phyloP scores from a whole-genome alignment of 495 filamentous ascomycete species.

The Aspergillus bridgeri region DNA sequence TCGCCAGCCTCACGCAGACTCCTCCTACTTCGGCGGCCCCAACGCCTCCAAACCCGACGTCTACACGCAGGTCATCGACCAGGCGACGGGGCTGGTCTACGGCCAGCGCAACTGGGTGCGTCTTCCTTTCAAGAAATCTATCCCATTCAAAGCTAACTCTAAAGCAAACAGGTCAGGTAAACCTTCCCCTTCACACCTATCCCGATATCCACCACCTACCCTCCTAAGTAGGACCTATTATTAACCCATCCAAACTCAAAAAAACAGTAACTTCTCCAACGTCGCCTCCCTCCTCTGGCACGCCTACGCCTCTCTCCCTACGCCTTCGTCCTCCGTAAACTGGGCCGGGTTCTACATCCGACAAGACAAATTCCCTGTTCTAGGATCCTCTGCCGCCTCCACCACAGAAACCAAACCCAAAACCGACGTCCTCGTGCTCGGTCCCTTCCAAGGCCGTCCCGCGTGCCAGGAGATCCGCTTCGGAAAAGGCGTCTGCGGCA shows the following conservation, averaged over 20 bases:
- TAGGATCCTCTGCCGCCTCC: constrained; percentile 15
- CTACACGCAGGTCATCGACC: constrained; percentile 70
- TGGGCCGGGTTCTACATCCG: constrained; percentile 93
- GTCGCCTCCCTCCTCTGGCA: constrained; percentile 83
- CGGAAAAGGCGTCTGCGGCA: constrained; percentile 78
- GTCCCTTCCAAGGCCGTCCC: constrained; percentile 84
- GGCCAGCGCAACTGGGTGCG: constrained; percentile 87
- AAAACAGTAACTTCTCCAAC: constrained; percentile 76
- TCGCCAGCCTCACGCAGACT: constrained; percentile 89
- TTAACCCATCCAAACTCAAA: constrained; percentile 5
- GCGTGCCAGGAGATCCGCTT: constrained; percentile 84
- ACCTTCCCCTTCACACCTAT: neutral
- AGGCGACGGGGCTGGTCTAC: constrained; percentile 66
- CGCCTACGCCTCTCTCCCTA: constrained; percentile 73
- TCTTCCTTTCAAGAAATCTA: constrained; percentile 6
- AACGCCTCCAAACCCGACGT: constrained; percentile 66
- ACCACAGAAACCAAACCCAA: constrained; percentile 15
- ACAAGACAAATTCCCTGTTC: constrained; percentile 52
- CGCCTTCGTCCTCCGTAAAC: constrained; percentile 70
- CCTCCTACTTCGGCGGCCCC: constrained; percentile 67
- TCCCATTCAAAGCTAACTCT: neutral
- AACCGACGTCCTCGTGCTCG: constrained; percentile 60
- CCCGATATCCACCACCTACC: too few relatives aligned
- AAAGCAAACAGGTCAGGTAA: constrained; percentile 56
- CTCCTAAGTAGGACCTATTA: too few relatives aligned